Evolutionary conservation across 495 filamentous ascomycete species (phyloP).

Genomic region (Penicillium bialowiezense): DNA sequence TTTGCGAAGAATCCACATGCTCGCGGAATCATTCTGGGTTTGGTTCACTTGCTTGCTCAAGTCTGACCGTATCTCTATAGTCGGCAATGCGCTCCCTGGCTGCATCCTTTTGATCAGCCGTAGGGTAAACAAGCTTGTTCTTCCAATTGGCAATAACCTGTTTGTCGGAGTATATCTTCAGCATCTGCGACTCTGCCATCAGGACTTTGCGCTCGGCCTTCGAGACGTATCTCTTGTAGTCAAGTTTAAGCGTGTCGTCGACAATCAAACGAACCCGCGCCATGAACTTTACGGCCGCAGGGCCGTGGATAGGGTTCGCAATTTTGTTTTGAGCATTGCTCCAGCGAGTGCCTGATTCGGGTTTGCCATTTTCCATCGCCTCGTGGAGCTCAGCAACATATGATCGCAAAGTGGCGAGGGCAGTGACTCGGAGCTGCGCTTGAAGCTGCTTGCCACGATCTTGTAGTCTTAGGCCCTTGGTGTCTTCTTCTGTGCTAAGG

Average conservation of each 20-base stretch:
- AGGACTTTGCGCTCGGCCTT: constrained; percentile 25
- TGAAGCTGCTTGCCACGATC: constrained; percentile 27
- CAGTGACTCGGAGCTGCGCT: constrained; percentile 20
- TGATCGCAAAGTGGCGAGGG: constrained; percentile 26
- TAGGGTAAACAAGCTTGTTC: constrained; percentile 17
- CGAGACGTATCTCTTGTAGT: constrained; percentile 22
- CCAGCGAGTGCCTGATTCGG: constrained; percentile 8
- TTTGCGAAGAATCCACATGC: not conserved
- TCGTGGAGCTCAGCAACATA: constrained; percentile 28
- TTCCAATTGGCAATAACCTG: constrained; percentile 15
- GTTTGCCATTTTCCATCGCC: constrained; percentile 19
- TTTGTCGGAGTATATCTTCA: constrained; percentile 34
- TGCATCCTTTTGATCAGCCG: constrained; percentile 18
- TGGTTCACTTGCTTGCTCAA: not conserved
- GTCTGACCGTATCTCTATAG: not conserved
- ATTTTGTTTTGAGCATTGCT: not conserved
- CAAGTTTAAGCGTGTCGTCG: constrained; percentile 27
- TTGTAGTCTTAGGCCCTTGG: constrained; percentile 12
- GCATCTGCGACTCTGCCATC: constrained; percentile 17
- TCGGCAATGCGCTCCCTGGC: constrained; percentile 12
- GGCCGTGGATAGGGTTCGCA: constrained; percentile 10
- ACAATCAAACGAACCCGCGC: constrained; percentile 24
- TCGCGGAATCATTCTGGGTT: not conserved
- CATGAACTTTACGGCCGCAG: constrained; percentile 23
- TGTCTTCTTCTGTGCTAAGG: constrained; percentile 14